Conservation (phyloP, 2,329 filamentous ascomycete species). For the Myotisia sp. region DNA sequence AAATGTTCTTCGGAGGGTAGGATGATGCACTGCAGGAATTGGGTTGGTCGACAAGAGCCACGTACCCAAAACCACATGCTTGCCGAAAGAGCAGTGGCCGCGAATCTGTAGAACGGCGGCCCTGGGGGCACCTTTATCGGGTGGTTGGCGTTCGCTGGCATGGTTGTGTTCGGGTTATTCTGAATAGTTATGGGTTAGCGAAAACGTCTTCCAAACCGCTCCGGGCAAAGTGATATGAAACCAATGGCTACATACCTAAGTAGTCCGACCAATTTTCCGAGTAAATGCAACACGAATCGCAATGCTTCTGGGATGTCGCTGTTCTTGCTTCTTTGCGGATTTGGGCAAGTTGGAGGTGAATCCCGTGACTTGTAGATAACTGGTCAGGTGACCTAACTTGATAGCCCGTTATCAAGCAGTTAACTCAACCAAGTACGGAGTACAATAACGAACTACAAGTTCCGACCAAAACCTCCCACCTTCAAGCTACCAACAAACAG, state of each 20-base stretch:
- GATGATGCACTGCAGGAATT: background rate
- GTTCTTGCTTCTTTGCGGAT: too few species aligned
- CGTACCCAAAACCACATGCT: conserved; percentile 99
- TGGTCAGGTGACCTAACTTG: too few species aligned
- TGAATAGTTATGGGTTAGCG: background rate
- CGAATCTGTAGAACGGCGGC: conserved; percentile 64
- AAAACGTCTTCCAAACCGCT: too few species aligned
- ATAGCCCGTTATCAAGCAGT: too few species aligned
- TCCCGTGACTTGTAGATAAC: background rate
- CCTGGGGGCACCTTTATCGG: conserved; percentile 42
- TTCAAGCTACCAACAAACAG: background rate
- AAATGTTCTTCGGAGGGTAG: background rate
- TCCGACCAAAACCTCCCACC: too few species aligned
- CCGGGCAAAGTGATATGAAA: too few species aligned
- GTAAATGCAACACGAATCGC: background rate
- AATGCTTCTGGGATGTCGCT: too few species aligned
- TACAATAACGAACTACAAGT: too few species aligned
- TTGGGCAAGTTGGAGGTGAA: too few species aligned
- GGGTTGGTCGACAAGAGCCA: conserved; percentile 14
- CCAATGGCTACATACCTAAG: conserved; percentile 1
- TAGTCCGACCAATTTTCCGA: conserved; percentile 1
- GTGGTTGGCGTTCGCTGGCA: conserved; percentile 25
- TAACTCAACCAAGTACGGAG: too few species aligned
- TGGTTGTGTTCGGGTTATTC: conserved; percentile 1
- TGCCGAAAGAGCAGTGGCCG: conserved; percentile 74